These are phyloP conservation scores for Sclerotinia nivalis DNA, from an alignment of 2,329 filamentous ascomycete species.

Conservation along the genomic window DNA sequence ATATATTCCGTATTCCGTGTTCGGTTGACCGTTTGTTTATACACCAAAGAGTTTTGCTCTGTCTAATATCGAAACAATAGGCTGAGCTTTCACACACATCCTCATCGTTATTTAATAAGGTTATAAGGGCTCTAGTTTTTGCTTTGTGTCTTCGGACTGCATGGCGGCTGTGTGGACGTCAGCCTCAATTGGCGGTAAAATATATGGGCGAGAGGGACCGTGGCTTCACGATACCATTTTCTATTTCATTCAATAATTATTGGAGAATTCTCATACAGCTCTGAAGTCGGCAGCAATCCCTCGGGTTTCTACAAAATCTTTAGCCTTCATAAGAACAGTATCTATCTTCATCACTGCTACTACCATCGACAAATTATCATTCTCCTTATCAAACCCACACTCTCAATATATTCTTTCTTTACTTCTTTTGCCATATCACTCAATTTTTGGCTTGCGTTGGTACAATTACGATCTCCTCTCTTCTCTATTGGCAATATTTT, in stretches of 20 bases:
- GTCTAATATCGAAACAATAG: too few species aligned
- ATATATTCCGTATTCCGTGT: too few species aligned
- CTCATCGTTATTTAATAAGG: too few species aligned
- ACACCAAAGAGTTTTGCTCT: too few species aligned
- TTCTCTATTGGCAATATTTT: too few species aligned
- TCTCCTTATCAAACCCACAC: not conserved
- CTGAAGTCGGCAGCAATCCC: not conserved
- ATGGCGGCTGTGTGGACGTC: not conserved
- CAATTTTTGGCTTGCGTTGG: not conserved
- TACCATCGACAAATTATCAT: not conserved
- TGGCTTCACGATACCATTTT: not conserved
- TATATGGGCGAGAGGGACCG: not conserved
- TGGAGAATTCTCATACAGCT: not conserved
- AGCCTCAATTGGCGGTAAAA: not conserved
- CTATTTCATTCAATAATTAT: not conserved
- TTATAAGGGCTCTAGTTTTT: too few species aligned
- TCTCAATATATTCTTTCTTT: not conserved
- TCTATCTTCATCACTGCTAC: not conserved
- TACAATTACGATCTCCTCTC: not conserved
- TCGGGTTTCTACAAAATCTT: not conserved
- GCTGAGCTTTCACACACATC: too few species aligned
- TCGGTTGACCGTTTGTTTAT: too few species aligned
- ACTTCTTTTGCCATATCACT: not conserved
- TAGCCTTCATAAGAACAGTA: too few species aligned
- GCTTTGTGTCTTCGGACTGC: too few species aligned